Percentiles rank a stretch among this genome's conserved stretches.
phyloP scores from a whole-genome alignment of 2,329 filamentous ascomycete genomes.

The Emmonsiellopsis sp. region DNA sequence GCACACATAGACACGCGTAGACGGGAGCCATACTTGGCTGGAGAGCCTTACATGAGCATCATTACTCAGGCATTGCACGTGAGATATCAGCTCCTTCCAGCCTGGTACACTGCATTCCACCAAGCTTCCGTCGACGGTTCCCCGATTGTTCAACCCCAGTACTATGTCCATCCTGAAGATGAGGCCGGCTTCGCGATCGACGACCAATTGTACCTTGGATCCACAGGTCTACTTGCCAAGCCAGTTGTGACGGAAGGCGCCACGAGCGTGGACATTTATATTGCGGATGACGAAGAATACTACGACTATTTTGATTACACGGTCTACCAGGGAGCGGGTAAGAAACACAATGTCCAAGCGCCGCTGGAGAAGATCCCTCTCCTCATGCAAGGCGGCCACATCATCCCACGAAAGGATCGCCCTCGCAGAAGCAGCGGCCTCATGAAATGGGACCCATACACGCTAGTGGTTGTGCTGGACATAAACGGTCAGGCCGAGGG shows the following conservation, averaged over 20 bases:
- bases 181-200: constrained; percentile 83
- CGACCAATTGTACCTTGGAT: constrained; percentile 85
- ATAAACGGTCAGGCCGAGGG: constrained; percentile 65
- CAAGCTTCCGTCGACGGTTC: constrained; percentile 72
- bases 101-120: constrained; percentile 96
- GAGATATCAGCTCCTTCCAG: constrained; percentile 78
- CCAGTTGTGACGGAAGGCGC: constrained; percentile 74
- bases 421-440: constrained; percentile 75
- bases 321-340: constrained; percentile 61
- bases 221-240: constrained; percentile 83
- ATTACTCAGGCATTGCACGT: constrained; percentile 81
- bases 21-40: constrained; percentile 81
- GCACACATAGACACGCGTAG: constrained; percentile 94
- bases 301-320: constrained; percentile 93
- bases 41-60: constrained; percentile 75
- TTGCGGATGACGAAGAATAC: constrained; percentile 81
- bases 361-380: constrained; percentile 81
- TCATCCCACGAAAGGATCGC: constrained; percentile 81
- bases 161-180: constrained; percentile 79
- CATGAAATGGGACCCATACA: constrained; percentile 94
- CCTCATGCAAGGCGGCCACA: constrained; percentile 85
- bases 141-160: constrained; percentile 84
- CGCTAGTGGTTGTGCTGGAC: constrained; percentile 66
- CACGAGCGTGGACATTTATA: constrained; percentile 66
- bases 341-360: constrained; percentile 59